phyloP scores from a whole-genome alignment of 2,329 filamentous ascomycete species.

The Aspergillus melleus region DNA sequence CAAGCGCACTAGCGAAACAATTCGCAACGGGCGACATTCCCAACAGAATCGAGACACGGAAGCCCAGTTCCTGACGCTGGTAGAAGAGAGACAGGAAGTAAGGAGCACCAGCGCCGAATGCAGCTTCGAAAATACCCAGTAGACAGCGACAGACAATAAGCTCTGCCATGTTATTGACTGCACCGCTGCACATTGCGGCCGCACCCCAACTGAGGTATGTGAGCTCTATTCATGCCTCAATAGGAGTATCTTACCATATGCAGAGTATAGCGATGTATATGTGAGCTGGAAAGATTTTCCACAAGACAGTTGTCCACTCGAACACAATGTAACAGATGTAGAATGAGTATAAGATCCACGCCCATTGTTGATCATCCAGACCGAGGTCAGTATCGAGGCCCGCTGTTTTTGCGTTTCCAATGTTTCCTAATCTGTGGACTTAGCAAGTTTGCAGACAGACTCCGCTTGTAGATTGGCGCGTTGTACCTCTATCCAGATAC shows the following conservation, averaged over 20 bases:
- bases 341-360: slow-evolving; percentile 27
- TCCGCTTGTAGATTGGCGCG: background rate
- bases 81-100: slow-evolving; percentile 52
- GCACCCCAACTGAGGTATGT: slow-evolving; percentile 23
- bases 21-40: slow-evolving; percentile 41
- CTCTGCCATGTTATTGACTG: slow-evolving; percentile 20
- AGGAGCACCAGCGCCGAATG: slow-evolving; percentile 24
- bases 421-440: slow-evolving; percentile 14
- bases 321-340: slow-evolving; percentile 28
- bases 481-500: slow-evolving; percentile 24
- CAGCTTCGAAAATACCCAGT: slow-evolving; percentile 24
- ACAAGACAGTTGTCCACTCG: slow-evolving; percentile 26
- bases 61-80: slow-evolving; percentile 49
- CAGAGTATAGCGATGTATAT: slow-evolving; percentile 21
- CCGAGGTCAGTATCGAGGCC: slow-evolving; percentile 22
- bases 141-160: slow-evolving; percentile 23
- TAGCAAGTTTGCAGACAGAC: too few relatives aligned
- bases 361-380: slow-evolving; percentile 21
- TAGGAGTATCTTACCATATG: slow-evolving; percentile 18
- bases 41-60: slow-evolving; percentile 50
- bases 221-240: background rate
- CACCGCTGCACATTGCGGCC: slow-evolving; percentile 26
- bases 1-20: slow-evolving; percentile 42
- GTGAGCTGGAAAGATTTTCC: slow-evolving; percentile 28
- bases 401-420: slow-evolving; percentile 28